Base-by-base conservation (phyloP, 106 monocot species). In the Vanilla planifolia region DNA sequence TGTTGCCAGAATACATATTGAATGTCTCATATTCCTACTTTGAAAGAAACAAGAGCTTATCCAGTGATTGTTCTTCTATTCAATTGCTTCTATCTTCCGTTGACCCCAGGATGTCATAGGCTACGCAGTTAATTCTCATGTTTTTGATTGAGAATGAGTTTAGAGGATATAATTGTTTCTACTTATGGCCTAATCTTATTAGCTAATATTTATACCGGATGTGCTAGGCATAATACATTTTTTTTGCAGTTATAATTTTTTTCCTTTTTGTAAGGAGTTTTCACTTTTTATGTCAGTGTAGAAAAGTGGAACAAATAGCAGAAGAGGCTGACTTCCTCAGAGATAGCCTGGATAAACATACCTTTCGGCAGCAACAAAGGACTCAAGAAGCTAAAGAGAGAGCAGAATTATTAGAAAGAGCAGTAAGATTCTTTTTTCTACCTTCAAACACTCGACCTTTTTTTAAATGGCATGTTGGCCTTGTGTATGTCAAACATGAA, bases 241-340 rank as follows among this genome's bases (percentile, higher is more conserved):
- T n/a, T n/a, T n/a, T n/a, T n/a, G n/a, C n/a, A n/a, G n/a, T n/a
- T 9, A 48, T 48, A 24, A 23, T 24, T 48, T 23, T 48, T 8
- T 48, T 5, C 8, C 44, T 35, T 64, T 48, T 50, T n/a, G n/a
- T 51, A 36, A 35, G 36, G 5, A 15, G 5, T 34, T 27, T 47
- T 67, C 23, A 45, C 8, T 43, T 67, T 66, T 51, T 48, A 30
- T 53, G 26, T 45, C 68, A 63, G 32, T 40, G 53, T 73, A 95
- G 95, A 68, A 95, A 95, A 80, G 79, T 89, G 34, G 95, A 95
- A 61, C 86, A 86, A 35, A 66, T 86, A 29, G 57, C 70, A 3
- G 95, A 84, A 72, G 86, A 95, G 65, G 80, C 52, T 46, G 80
- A 89, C 42, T 89, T 84, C 6, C 56, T 90, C 65, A 78, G 71